Conservation (phyloP, 78 protist genomes). For the Abeoforma whisleri region DNA sequence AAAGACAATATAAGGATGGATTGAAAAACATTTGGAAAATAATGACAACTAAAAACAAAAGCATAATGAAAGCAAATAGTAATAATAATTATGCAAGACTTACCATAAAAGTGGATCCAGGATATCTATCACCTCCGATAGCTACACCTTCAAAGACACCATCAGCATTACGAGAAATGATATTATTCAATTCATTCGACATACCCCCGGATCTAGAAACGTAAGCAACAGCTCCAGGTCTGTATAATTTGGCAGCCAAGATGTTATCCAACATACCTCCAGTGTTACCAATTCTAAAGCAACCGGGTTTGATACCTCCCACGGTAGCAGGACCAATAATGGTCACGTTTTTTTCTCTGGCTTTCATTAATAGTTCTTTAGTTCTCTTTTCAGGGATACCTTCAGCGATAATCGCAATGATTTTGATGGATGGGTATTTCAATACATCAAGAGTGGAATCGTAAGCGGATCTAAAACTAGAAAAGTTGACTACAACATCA, state of each 20-base stretch:
- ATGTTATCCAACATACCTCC: constrained; percentile 86
- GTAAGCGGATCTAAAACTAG: constrained; percentile 74
- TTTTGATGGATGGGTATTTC: constrained; percentile 34
- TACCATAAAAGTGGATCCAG: constrained; percentile 76
- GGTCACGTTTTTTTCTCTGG: constrained; percentile 46
- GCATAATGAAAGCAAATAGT: constrained; percentile 61
- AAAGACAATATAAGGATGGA: background rate
- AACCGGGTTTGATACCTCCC: constrained; percentile 86
- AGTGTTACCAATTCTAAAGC: constrained; percentile 82
- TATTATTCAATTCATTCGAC: constrained; percentile 80
- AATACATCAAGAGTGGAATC: constrained; percentile 63
- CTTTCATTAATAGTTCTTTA: constrained; percentile 46
- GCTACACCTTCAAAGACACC: constrained; percentile 88
- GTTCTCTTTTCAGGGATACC: constrained; percentile 85
- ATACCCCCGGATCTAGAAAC: constrained; percentile 82
- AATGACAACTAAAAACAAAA: constrained; percentile 77
- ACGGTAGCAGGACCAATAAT: constrained; percentile 94
- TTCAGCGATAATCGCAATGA: constrained; percentile 75
- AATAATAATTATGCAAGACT: constrained; percentile 59
- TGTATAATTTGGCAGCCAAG: constrained; percentile 73
- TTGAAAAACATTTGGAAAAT: background rate
- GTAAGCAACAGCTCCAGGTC: constrained; percentile 83
- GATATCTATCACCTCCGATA: constrained; percentile 86
- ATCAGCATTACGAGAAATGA: constrained; percentile 70
- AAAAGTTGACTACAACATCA: constrained; percentile 81